Evolutionary conservation across 2,329 filamentous ascomycete species (phyloP).

Genomic region (Pseudocercospora eumusae): DNA sequence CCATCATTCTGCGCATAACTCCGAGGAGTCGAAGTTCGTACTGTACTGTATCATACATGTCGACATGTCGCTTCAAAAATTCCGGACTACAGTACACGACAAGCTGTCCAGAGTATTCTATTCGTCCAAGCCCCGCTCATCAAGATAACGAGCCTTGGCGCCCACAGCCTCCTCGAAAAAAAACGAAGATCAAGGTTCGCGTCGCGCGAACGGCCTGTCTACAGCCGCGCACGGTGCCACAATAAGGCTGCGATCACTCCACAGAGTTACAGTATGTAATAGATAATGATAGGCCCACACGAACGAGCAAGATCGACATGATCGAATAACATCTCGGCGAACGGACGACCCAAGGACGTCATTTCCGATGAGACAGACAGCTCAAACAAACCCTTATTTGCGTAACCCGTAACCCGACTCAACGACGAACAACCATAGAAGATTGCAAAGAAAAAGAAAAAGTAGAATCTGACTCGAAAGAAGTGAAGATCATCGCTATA

Average conservation of each 20-base stretch:
- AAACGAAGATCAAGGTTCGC: constrained; percentile 4
- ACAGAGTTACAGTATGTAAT: no score
- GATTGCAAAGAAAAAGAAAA: no score
- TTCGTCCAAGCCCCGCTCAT: no score
- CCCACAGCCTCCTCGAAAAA: neutral
- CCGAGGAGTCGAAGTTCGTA: neutral
- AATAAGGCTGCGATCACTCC: neutral
- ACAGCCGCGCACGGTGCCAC: neutral
- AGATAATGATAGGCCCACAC: no score
- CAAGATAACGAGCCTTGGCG: neutral
- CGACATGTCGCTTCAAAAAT: neutral
- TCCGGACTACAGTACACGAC: neutral
- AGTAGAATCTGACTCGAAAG: neutral
- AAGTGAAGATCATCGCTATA: constrained; percentile 5
- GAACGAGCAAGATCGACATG: no score
- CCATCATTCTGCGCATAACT: neutral
- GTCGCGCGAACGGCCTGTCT: neutral
- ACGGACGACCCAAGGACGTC: no score
- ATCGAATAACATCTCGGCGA: no score
- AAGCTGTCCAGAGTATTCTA: neutral
- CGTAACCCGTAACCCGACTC: neutral
- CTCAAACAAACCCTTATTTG: neutral
- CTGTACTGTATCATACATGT: neutral
- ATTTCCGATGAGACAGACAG: no score
- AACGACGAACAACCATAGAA: neutral